Base-by-base conservation (phyloP, 306 rosid species). In the Rosa rugosa region DNA sequence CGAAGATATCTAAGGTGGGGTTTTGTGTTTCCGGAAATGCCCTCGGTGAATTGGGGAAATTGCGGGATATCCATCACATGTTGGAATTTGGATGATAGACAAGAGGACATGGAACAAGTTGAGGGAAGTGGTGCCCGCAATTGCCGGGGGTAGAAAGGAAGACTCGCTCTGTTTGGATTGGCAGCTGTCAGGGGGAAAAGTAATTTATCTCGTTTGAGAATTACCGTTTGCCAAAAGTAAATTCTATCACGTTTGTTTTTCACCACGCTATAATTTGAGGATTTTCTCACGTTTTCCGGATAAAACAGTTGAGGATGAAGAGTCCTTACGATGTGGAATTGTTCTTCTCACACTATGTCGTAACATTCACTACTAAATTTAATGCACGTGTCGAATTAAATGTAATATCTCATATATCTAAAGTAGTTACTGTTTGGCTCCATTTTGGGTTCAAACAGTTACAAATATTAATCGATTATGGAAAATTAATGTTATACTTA, bases 81-180 rank as follows among this genome's bases (percentile, higher is more conserved):
- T 25, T 38, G 47, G 8, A 69, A 46, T 17, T 76, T 69, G 72
- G 60, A 38, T 17, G 44, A 22, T 27, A 31, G 73, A 62, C 76
- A 79, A 40, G n/a, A 66, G 4, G 79, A 75, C 83, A 49, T 69
- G n/a, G 41, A 18, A 42, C 82, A 86, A 73, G 74, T 67, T 83
- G 75, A 11, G 54, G 71, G 40, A 22, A 71, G 66, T 75, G 86
- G 80, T 34, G 62, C 81, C 85, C 90, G 88, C 70, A 70, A 71
- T 80, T 69, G 82, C 77, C 79, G 89, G 69, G 71, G 7, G 31
- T 10, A 7, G 27, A 75, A 69, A 77, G 73, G 53, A 75, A 79
- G 85, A 84, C 85, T 81, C 81, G 82, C 79, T 72, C 80, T 7
- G 46, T 74, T 34, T 34, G 80, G 64, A 40, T 27, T 64, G 85